Base-by-base conservation (phyloP, 2,329 filamentous ascomycete genomes). In the Incumbomyces delicatus region DNA sequence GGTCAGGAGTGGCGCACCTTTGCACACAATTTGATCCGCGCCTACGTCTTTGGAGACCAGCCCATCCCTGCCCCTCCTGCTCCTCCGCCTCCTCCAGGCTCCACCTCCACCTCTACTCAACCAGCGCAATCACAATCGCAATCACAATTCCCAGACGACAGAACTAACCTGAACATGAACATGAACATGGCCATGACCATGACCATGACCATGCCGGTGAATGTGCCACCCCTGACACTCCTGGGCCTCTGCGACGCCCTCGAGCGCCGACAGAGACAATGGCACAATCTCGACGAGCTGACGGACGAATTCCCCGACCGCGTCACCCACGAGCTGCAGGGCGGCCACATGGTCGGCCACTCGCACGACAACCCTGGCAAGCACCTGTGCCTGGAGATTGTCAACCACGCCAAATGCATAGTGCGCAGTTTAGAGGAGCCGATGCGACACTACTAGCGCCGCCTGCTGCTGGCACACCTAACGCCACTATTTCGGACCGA, bases 201-300 rank as follows among this genome's bases (percentile, higher is more conserved):
- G 44, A 44, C 14, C 34, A 42, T 18, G 40, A 43, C 11, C 33
- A 35, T n/a, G 47, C 44, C 6, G 41, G 13, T 18, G 12, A 30
- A 42, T 5, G 16, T 31, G 20, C 40, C 49, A 17, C 20, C 47
- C 2, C 48, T 55, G 18, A 53, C 51, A 36, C 47, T 71, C 1
- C 51, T 67, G 5, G 58, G 60, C 7, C 59, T 70, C 13, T 60
- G 68, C 30, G 56, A 60, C 37, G 66, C 67, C 43, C 57, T 71
- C 45, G 67, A 70, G 40, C 52, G 61, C 29, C 65, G 68, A 12
- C 68, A 71, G 49, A 63, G 62, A 14, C 60, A 58, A 47, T 68
- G 66, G 64, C 68, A 71, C 60, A 51, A 55, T 3, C 46, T 52
- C 7, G 50, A 51, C 53, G 41, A 50, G 47, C 5, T 14, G 33